phyloP scores from a whole-genome alignment of 345 rosid species.

The Murraya paniculata region DNA sequence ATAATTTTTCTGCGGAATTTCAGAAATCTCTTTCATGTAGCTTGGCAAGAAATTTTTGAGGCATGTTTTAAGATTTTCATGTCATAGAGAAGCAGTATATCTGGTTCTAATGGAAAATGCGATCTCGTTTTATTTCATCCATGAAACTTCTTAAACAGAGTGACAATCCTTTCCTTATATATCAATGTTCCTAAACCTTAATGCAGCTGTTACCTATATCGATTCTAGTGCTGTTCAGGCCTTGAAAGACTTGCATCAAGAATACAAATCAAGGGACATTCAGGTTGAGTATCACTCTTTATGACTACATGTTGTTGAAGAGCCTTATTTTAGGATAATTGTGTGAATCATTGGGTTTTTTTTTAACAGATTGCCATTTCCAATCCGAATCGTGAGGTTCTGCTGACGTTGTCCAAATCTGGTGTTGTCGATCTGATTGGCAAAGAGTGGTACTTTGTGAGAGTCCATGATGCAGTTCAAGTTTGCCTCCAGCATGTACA shows the following conservation, averaged over 20 bases:
- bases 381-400: constrained; percentile 80
- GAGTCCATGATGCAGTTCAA: constrained; percentile 95
- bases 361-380: constrained; percentile 80
- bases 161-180: neutral
- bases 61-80: neutral
- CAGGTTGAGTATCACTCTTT: constrained; percentile 43
- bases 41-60: neutral
- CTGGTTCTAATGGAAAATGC: neutral
- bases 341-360: neutral
- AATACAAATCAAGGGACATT: constrained; percentile 76
- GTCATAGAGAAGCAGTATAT: neutral
- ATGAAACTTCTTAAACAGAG: too few species aligned
- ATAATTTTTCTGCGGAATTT: too few species aligned
- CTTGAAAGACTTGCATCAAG: constrained; percentile 82
- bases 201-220: constrained; percentile 80
- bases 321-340: neutral
- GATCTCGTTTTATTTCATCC: too few species aligned
- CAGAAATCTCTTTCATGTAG: too few species aligned
- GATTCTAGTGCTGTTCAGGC: constrained; percentile 96
- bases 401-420: constrained; percentile 70
- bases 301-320: neutral
- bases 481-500: constrained; percentile 86
- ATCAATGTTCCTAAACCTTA: neutral
- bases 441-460: constrained; percentile 90
- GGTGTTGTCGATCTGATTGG: constrained; percentile 78